Percentiles rank a stretch among this genome's conserved stretches.
Conservation (phyloP, 805 yeast genomes). For the Monosporozyma siamensis region DNA sequence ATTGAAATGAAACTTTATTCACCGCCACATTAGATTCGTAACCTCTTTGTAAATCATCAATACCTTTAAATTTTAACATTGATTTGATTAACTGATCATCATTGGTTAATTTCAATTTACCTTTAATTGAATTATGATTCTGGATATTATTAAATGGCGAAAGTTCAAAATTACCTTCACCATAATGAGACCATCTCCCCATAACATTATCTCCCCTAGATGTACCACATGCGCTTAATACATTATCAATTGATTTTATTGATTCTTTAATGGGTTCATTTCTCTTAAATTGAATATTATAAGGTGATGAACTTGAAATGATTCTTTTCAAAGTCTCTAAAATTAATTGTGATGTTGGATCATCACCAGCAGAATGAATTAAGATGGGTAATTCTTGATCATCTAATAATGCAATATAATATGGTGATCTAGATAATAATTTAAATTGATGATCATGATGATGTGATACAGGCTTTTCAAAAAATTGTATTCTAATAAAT, state of each 20-base stretch:
- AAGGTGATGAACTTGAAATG: constrained; percentile 24
- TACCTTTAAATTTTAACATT: constrained; percentile 54
- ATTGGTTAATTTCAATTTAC: constrained; percentile 8
- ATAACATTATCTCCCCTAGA: constrained; percentile 53
- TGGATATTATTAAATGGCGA: constrained; percentile 46
- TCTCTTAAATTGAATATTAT: constrained; percentile 34
- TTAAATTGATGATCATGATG: not conserved
- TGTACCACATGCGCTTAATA: constrained; percentile 50
- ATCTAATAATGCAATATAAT: constrained; percentile 44
- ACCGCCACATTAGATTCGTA: constrained; percentile 48
- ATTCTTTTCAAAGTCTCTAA: constrained; percentile 42
- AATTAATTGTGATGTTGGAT: constrained; percentile 43
- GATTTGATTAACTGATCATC: constrained; percentile 34
- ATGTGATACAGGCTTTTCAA: constrained; percentile 33
- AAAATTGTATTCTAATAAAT: constrained; percentile 58
- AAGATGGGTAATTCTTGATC: constrained; percentile 60
- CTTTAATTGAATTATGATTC: constrained; percentile 34
- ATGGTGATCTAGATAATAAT: constrained; percentile 41
- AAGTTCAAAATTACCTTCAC: constrained; percentile 55
- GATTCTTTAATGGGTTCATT: constrained; percentile 28
- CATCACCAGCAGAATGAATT: constrained; percentile 44
- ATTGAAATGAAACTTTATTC: constrained; percentile 39
- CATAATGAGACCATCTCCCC: constrained; percentile 70
- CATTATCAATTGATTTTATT: constrained; percentile 42
- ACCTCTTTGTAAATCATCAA: constrained; percentile 22